Evolutionary conservation across 495 filamentous ascomycete genomes (phyloP), one percentile per base, ranked within the genome.

Genomic region (Cenococcum geophilum): DNA sequence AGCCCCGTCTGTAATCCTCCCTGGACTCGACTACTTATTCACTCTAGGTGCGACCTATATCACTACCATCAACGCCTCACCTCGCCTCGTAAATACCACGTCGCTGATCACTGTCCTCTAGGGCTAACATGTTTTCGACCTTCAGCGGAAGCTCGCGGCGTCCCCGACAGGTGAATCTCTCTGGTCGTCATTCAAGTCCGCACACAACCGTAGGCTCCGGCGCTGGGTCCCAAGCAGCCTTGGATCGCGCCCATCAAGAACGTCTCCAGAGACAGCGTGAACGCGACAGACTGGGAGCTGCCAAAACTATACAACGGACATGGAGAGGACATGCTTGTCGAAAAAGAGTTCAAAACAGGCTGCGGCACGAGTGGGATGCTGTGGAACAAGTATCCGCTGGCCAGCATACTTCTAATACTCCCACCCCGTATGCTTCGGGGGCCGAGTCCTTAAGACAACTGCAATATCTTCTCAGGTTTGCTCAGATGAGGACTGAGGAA

Each of bases 161-260:
- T 58, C 86, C 85, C 54, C 87, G 93, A 56, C 89, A 96, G 71
- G 90, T 98, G 65, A 96, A 98, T 73, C 86, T 98, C 60, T 92
- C 89, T 55, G 95, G 92, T 65, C 88, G 92, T 63, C 82, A 84
- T 67, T 77, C 74, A 58, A 89, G 93, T 74, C 86, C 89, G 27
- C 89, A 91, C 73, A 83, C 86, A 75, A 57, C 59, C 55, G 36
- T 68, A n/a, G 62, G 73, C 32, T 65, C 55, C 68, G 76, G 70
- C 14, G 73, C 80, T 10, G 87, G 86, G 20, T 78, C 84, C 3
- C 88, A 89, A 60, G 85, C 85, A 68, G 86, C 92, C 0, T 80
- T 97, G 14, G 87, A 87, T 25, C 82, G 87, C 63, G 95, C 93
- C 21, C 89, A 96, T 68, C 86, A 89, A 62, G 90, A 96, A 68